A percentile compares a stretch with the other conserved stretches of the same genome.
Conservation (phyloP, 139 green algal species). For the Pedinophyceae sp. region DNA sequence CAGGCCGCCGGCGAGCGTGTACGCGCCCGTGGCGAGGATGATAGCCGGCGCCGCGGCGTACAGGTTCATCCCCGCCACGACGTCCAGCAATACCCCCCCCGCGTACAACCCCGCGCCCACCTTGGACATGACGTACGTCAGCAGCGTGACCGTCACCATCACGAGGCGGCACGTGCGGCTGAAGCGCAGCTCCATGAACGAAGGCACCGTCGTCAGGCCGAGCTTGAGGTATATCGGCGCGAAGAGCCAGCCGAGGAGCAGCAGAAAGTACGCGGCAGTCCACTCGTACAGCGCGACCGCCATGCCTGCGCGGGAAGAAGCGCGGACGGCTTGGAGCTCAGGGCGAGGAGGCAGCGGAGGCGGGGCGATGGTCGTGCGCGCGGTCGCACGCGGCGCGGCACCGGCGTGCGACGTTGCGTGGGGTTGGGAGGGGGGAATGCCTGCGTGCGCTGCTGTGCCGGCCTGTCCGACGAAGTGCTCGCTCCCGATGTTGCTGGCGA, state of each 20-base stretch:
- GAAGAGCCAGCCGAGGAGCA: slow-evolving; percentile 22
- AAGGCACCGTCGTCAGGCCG: slow-evolving; percentile 15
- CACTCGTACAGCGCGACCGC: slow-evolving; percentile 22
- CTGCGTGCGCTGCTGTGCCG: slow-evolving; percentile 19
- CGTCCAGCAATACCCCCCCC: slow-evolving; percentile 5
- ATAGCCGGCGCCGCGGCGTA: slow-evolving; percentile 14
- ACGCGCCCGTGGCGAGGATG: slow-evolving; percentile 21
- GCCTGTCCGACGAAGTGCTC: slow-evolving; percentile 30
- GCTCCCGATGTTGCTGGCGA: slow-evolving; percentile 25
- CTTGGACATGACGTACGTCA: slow-evolving; percentile 8
- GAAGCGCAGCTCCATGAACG: slow-evolving; percentile 18
- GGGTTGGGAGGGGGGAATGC: too few species aligned
- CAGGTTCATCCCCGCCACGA: slow-evolving; percentile 10
- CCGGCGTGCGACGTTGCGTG: too few species aligned
- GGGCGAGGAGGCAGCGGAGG: too few species aligned
- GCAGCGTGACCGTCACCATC: slow-evolving; percentile 8
- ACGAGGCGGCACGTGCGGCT: slow-evolving; percentile 10
- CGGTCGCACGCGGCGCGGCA: too few species aligned
- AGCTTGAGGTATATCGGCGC: slow-evolving; percentile 16
- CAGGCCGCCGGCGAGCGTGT: slow-evolving; percentile 23
- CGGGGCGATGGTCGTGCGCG: too few species aligned
- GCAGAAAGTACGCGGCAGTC: slow-evolving; percentile 10
- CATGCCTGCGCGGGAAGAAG: too few species aligned
- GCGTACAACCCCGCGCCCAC: slow-evolving; percentile 8
- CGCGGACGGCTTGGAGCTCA: too few species aligned